These are phyloP conservation scores for Paecilomyces sp. DNA, from an alignment of 2,329 filamentous ascomycete genomes.

Conservation along the genomic window DNA sequence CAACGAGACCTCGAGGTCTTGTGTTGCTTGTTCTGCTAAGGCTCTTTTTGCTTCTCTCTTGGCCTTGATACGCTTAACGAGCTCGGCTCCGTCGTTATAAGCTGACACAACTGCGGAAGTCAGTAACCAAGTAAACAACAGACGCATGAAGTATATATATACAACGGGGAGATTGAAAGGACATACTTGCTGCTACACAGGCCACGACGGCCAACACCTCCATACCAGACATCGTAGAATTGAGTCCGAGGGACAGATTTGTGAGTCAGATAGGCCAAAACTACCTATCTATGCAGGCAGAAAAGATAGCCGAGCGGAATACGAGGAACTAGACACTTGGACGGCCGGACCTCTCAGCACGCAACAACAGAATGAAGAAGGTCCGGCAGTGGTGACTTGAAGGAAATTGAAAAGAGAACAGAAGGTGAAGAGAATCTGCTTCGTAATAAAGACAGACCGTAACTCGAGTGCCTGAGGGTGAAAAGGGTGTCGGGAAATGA, in stretches of 20 bases:
- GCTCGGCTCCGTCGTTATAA: conserved; percentile 22
- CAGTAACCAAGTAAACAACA: not conserved
- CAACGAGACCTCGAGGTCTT: conserved; percentile 29
- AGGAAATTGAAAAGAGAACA: not conserved
- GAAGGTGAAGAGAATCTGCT: not conserved
- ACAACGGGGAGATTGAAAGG: not conserved
- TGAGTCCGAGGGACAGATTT: not conserved
- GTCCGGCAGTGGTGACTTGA: not conserved
- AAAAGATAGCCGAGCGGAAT: not conserved
- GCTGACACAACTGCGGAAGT: conserved; percentile 19
- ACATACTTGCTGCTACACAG: conserved; percentile 16
- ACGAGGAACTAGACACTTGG: not conserved
- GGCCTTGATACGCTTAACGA: conserved; percentile 21
- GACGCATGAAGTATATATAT: not conserved
- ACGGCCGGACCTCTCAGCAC: not conserved
- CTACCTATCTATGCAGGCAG: not conserved
- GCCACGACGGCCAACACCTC: conserved; percentile 15
- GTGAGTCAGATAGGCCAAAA: not conserved
- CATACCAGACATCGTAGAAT: conserved; percentile 10
- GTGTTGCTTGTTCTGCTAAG: conserved; percentile 10
- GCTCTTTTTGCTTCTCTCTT: conserved; percentile 13
- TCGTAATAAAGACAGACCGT: not conserved
- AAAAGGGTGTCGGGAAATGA: not conserved
- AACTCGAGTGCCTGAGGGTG: not conserved
- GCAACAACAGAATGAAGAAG: not conserved